Evolutionary conservation across 2,329 filamentous ascomycete species (phyloP).

Genomic region (Fusarium dlaminii): DNA sequence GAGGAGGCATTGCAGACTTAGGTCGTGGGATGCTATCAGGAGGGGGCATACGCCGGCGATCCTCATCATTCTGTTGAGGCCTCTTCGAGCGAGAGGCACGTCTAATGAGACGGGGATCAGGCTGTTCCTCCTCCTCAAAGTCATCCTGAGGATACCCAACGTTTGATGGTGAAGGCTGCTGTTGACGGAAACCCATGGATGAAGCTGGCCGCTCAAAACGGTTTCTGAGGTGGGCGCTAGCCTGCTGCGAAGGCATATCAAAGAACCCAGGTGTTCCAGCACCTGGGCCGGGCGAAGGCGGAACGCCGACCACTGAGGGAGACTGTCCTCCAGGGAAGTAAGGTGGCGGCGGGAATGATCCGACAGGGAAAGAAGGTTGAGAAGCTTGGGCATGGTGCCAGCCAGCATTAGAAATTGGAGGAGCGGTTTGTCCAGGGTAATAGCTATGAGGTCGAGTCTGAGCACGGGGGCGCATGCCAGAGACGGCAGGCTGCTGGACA

Average conservation of each 20-base stretch:
- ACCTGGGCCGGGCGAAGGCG: slow-evolving; percentile 44
- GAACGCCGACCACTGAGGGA: slow-evolving; percentile 39
- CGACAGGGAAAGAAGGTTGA: slow-evolving; percentile 37
- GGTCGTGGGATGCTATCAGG: slow-evolving; percentile 52
- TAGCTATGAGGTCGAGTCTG: slow-evolving; percentile 50
- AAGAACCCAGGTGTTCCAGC: slow-evolving; percentile 45
- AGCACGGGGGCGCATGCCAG: slow-evolving; percentile 46
- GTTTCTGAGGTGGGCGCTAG: slow-evolving; percentile 44
- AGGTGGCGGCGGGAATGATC: slow-evolving; percentile 47
- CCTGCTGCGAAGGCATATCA: slow-evolving; percentile 43
- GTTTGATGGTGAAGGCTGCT: slow-evolving; percentile 37
- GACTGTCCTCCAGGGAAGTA: slow-evolving; percentile 40
- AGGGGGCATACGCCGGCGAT: slow-evolving; percentile 60
- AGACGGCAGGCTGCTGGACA: slow-evolving; percentile 47
- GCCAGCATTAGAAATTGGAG: slow-evolving; percentile 39
- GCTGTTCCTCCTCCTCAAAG: slow-evolving; percentile 54
- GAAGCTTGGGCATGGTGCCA: slow-evolving; percentile 43
- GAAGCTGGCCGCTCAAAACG: slow-evolving; percentile 53
- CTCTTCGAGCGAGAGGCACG: slow-evolving; percentile 56
- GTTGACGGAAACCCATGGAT: slow-evolving; percentile 52
- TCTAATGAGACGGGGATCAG: slow-evolving; percentile 49
- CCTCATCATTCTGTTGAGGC: slow-evolving; percentile 50
- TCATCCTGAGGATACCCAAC: slow-evolving; percentile 52
- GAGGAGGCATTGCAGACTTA: slow-evolving; percentile 46
- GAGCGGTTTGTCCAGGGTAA: slow-evolving; percentile 46